Evolutionary conservation across 257 asterid species (phyloP).

Genomic region (Nicotiana sylvestris): DNA sequence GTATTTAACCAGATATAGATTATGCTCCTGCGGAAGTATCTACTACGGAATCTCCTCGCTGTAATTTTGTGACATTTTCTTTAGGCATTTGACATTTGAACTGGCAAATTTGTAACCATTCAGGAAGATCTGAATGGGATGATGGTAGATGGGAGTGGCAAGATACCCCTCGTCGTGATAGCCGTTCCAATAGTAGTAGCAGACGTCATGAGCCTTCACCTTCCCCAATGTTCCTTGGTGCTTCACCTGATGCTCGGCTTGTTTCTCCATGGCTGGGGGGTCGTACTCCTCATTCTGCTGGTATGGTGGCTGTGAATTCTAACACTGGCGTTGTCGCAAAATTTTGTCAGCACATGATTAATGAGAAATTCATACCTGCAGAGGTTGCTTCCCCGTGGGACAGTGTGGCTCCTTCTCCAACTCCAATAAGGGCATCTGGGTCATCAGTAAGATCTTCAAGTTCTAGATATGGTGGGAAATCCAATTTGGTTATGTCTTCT

Average conservation of each 20-base stretch:
- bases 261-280: slow-evolving; percentile 95
- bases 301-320: slow-evolving; percentile 29
- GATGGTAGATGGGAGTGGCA: slow-evolving; percentile 98
- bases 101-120: slow-evolving; percentile 15
- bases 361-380: slow-evolving; percentile 16
- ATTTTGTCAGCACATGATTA: slow-evolving; percentile 17
- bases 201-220: slow-evolving; percentile 63
- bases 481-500: slow-evolving; percentile 30
- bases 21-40: too few relatives aligned
- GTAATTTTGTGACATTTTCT: not conserved
- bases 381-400: slow-evolving; percentile 85
- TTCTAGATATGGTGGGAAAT: slow-evolving; percentile 62
- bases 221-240: slow-evolving; percentile 76
- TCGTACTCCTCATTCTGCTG: slow-evolving; percentile 58
- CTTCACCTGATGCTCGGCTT: slow-evolving; percentile 95
- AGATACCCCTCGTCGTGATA: slow-evolving; percentile 73
- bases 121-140: slow-evolving; percentile 96
- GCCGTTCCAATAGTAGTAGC: slow-evolving; percentile 45
- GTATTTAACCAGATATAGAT: too few relatives aligned
- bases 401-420: slow-evolving; percentile 82
- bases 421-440: slow-evolving; percentile 93
- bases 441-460: slow-evolving; percentile 59
- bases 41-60: not conserved
- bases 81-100: slow-evolving; percentile 12
- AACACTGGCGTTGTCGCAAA: not conserved